Evolutionary conservation across 2,329 filamentous ascomycete species (phyloP).

Genomic region (Venturia pyrina): DNA sequence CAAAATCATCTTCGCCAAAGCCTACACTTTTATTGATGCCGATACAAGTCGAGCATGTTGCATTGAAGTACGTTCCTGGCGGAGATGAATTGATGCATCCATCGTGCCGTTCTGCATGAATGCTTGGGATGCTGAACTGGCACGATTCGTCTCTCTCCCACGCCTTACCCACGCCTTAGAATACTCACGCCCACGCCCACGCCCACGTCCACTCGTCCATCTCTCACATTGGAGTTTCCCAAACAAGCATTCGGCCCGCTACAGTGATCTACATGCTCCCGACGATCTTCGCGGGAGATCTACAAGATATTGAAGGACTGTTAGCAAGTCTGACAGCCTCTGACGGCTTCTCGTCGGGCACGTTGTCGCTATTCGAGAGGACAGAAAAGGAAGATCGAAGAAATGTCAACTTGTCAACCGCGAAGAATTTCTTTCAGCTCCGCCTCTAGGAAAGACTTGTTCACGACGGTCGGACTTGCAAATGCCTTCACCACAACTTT

Average conservation of each 20-base stretch:
- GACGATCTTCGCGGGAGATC: slow-evolving; percentile 1
- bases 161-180: not conserved
- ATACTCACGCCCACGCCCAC: not conserved
- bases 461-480: not conserved
- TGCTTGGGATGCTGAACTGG: not conserved
- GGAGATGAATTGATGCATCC: too few species aligned
- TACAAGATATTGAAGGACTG: not conserved
- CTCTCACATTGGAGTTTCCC: not conserved
- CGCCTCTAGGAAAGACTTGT: not conserved
- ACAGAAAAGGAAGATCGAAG: not conserved
- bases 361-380: not conserved
- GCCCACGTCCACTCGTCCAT: not conserved
- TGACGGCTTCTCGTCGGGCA: not conserved
- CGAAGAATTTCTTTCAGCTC: not conserved
- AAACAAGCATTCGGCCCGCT: not conserved
- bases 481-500: not conserved
- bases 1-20: too few species aligned
- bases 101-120: too few species aligned
- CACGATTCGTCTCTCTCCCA: not conserved
- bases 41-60: too few species aligned
- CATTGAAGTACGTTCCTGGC: too few species aligned
- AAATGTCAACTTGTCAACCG: not conserved
- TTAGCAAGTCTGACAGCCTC: not conserved
- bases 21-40: too few species aligned
- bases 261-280: not conserved